These are phyloP conservation scores for Dicorynia guianensis DNA, from an alignment of 306 rosid species.

Conservation along the genomic window DNA sequence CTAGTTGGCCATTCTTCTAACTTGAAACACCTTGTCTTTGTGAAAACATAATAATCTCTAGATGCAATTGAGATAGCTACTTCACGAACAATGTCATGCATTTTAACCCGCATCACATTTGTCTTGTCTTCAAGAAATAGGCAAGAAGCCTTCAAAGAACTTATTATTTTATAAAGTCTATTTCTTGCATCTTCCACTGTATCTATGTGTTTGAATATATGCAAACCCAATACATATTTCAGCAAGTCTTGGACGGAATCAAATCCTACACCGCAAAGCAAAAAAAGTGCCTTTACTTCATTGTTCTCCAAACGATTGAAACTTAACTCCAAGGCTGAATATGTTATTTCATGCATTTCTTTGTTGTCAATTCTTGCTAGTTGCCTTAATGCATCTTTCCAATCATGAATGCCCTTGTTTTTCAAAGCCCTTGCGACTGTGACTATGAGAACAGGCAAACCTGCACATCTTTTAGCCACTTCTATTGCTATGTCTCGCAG, in stretches of 20 bases:
- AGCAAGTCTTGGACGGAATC: not conserved
- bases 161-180: not conserved
- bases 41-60: not conserved
- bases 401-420: not conserved
- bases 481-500: not conserved
- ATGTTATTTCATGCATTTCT: not conserved
- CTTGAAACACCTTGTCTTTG: too few relatives aligned
- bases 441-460: conserved; percentile 6
- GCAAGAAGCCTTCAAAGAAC: conserved; percentile 1
- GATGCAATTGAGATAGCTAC: conserved; percentile 7
- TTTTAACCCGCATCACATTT: accelerated
- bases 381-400: conserved; percentile 2
- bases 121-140: not conserved
- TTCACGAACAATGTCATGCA: conserved; percentile 33
- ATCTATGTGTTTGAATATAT: not conserved
- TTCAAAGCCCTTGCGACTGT: not conserved
- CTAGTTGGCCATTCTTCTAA: not conserved
- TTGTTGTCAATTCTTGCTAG: not conserved
- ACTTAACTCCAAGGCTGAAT: conserved; percentile 20
- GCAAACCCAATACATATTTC: conserved; percentile 15
- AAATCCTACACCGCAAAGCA: not conserved
- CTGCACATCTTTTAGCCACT: not conserved
- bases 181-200: conserved; percentile 17
- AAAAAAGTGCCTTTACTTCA: conserved; percentile 12
- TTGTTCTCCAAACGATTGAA: not conserved